phyloP scores from a whole-genome alignment of 2,329 filamentous ascomycete species.

The Talaromyces amestolkiae region DNA sequence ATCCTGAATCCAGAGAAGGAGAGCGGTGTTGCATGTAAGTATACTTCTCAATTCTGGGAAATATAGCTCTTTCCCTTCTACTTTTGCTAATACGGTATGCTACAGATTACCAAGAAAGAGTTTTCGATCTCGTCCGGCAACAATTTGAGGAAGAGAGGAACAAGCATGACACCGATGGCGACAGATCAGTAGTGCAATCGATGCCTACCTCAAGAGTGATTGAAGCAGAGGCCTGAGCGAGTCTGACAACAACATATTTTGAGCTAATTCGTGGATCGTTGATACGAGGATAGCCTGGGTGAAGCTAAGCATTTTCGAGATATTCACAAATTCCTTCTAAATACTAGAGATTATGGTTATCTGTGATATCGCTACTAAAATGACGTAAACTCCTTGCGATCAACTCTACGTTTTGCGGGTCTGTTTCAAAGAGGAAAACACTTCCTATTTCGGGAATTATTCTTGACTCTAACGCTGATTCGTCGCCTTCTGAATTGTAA shows the following conservation, averaged over 20 bases:
- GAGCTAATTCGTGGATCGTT: background rate
- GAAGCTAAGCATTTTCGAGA: background rate
- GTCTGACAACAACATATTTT: background rate
- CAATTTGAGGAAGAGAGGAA: conserved; percentile 42
- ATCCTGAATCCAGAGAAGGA: conserved; percentile 57
- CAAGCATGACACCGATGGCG: background rate
- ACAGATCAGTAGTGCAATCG: background rate
- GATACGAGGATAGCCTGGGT: too few species aligned
- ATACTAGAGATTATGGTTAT: too few species aligned
- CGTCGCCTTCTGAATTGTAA: background rate
- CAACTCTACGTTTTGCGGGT: background rate
- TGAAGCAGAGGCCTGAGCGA: background rate
- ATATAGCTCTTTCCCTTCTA: background rate
- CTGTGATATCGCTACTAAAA: background rate
- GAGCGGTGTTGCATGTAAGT: conserved; percentile 53
- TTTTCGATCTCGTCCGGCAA: conserved; percentile 46
- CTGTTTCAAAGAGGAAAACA: conserved; percentile 7
- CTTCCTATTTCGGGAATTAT: conserved; percentile 4
- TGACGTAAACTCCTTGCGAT: background rate
- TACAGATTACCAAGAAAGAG: conserved; percentile 48
- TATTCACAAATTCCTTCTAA: background rate
- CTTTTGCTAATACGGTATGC: background rate
- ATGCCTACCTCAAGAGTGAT: background rate
- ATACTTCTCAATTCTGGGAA: conserved; percentile 15
- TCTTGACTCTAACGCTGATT: background rate